phyloP scores from a whole-genome alignment of 75 land plant species.

The Gnetum montanum region DNA sequence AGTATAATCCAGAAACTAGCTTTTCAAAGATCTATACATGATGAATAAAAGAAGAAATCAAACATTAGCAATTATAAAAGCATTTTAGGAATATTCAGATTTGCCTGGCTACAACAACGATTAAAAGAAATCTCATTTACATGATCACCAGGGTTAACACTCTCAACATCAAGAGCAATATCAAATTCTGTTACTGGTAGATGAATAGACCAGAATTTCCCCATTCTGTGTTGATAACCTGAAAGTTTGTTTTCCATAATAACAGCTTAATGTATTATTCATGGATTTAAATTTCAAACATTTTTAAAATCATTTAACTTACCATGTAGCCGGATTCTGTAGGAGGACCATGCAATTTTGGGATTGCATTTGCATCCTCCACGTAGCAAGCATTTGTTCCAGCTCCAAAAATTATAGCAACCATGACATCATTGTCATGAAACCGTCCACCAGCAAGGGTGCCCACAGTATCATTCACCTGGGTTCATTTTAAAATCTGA shows the following conservation, averaged over 20 bases:
- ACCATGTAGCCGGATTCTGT: no score
- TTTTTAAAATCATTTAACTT: no score
- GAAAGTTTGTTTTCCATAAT: no score
- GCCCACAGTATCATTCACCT: slow-evolving; percentile 78
- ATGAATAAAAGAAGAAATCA: neutral
- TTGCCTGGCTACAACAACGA: no score
- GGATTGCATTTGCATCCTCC: slow-evolving; percentile 42
- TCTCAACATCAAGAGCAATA: slow-evolving; percentile 49
- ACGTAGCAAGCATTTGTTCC: slow-evolving; percentile 79
- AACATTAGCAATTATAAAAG: neutral
- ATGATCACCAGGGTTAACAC: slow-evolving; percentile 63
- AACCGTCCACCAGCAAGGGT: slow-evolving; percentile 78
- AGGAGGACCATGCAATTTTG: slow-evolving; percentile 30
- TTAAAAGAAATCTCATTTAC: slow-evolving; percentile 13
- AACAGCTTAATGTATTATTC: no score
- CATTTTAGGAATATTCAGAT: no score
- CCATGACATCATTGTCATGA: slow-evolving; percentile 41
- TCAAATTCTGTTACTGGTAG: slow-evolving; percentile 65
- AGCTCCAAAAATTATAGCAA: slow-evolving; percentile 76
- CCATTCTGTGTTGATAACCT: slow-evolving; percentile 87
- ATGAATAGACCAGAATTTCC: slow-evolving; percentile 65
- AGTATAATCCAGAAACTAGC: slow-evolving; percentile 68
- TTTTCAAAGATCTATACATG: slow-evolving; percentile 60
- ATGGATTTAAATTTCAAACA: no score
- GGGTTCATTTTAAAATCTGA: slow-evolving; percentile 1